Base-by-base conservation (phyloP, 306 rosid genomes). In the Astragalus membranaceus region DNA sequence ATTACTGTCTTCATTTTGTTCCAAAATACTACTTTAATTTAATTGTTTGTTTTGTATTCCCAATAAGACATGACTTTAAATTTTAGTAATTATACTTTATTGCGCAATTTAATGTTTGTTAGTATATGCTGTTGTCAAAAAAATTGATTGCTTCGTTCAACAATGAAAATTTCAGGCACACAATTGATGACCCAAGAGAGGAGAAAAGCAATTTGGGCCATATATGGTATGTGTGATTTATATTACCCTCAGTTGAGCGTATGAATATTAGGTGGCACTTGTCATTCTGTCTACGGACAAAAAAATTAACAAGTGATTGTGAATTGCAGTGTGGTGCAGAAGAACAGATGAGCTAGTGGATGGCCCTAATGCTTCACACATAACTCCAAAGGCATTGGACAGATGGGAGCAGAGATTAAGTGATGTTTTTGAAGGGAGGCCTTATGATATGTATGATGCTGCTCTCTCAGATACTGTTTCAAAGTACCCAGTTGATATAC, bases 341-440 rank as follows among this genome's bases (percentile, higher is more conserved):
- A 94, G 98, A 67, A 94, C 98, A 0, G 97, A 94, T 48, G 98
- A 94, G 51, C 85, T 94, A 10, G 98, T 94, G 62, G 98, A 94
- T 74, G 97, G 98, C 3, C 98, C 98, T 16, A 94, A 94, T 35
- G 96, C 98, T 64, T 80, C 97, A n/a, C 91, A 90, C 80, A 90
- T 90, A 26, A 94, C 98, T 0, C 96, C 98, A 8, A 90, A 77
- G 51, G 98, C 97, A 3, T 88, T 94, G n/a, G 98, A 88, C 53
- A 77, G 98, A 67, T 94, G 98, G 98, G 97, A 90, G 53, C 76
- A 78, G 69, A 65, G 96, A 67, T 67, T 90, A 57, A 75, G 51
- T 1, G 92, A 94, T 70, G 96, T 94, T 10, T 94, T 88, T 11
- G 82, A 83, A 52, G 90, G 97, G 9, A 89, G 92, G 5, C 97